A percentile compares a stretch with the other conserved stretches of the same genome.
phyloP scores from a whole-genome alignment of 2,329 filamentous ascomycete genomes.

The Harringtonia aguacate region DNA sequence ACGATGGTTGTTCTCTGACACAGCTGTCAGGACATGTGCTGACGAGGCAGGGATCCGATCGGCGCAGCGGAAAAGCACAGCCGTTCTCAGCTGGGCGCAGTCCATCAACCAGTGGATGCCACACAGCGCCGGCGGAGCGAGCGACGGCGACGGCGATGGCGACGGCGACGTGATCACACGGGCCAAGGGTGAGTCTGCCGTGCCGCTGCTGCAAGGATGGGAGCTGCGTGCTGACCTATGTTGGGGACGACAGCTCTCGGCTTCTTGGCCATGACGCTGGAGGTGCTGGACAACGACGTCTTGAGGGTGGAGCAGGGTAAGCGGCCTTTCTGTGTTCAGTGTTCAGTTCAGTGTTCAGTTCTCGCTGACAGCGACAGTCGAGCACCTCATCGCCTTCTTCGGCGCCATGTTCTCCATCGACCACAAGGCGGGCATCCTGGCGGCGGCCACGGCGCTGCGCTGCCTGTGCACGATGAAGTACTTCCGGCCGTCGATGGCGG shows the following conservation, averaged over 20 bases:
- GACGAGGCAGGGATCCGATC: constrained; percentile 10
- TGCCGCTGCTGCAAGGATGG: no score
- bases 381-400: constrained; percentile 37
- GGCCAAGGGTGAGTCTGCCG: constrained; percentile 33
- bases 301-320: constrained; percentile 40
- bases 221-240: not conserved
- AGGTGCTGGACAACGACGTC: constrained; percentile 31
- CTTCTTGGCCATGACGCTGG: constrained; percentile 44
- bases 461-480: constrained; percentile 37
- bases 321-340: not conserved
- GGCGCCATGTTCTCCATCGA: constrained; percentile 48
- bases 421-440: constrained; percentile 46
- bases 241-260: constrained; percentile 31
- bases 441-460: constrained; percentile 41
- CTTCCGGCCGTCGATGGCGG: constrained; percentile 37
- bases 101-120: constrained; percentile 25
- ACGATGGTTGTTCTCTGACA: no score
- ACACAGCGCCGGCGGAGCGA: no score
- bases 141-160: constrained; percentile 3
- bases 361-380: constrained; percentile 10
- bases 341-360: not conserved
- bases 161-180: constrained; percentile 39
- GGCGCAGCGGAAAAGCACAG: constrained; percentile 12
- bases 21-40: not conserved
- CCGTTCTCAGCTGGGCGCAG: constrained; percentile 14